Conservation (phyloP, 148 eudicot genomes). For the Persicaria maculosa region DNA sequence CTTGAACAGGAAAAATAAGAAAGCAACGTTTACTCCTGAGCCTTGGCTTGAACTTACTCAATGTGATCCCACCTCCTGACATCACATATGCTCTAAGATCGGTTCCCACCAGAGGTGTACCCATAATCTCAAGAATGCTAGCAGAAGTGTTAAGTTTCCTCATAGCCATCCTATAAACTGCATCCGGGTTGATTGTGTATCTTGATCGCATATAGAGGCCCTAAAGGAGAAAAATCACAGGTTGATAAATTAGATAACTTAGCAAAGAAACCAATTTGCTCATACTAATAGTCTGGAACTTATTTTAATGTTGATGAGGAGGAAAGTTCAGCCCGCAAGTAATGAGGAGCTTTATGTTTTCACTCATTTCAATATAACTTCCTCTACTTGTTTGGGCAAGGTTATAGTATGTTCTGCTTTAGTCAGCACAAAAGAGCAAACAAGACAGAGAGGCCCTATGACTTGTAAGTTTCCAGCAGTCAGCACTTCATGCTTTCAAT, state of each 20-base stretch:
- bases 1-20: conserved; percentile 82
- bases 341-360: not conserved
- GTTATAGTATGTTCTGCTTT: not conserved
- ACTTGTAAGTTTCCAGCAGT: too few relatives aligned
- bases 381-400: not conserved
- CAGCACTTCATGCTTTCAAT: not conserved
- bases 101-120: conserved; percentile 87
- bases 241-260: not conserved
- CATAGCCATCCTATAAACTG: conserved; percentile 97
- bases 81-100: conserved; percentile 95
- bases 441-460: not conserved
- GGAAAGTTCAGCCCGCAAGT: not conserved
- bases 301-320: not conserved
- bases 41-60: conserved; percentile 63
- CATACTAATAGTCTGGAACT: not conserved
- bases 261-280: not conserved
- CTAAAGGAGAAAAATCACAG: conserved; percentile 26
- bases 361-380: not conserved
- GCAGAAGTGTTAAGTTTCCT: conserved; percentile 82
- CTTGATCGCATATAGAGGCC: conserved; percentile 84
- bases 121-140: conserved; percentile 96
- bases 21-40: conserved; percentile 84
- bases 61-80: conserved; percentile 90
- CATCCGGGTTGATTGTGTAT: conserved; percentile 77
- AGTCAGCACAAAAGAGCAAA: not conserved